phyloP scores from a whole-genome alignment of 1,284 basidiomycete genomes.

The Papiliotrema fonsecae region DNA sequence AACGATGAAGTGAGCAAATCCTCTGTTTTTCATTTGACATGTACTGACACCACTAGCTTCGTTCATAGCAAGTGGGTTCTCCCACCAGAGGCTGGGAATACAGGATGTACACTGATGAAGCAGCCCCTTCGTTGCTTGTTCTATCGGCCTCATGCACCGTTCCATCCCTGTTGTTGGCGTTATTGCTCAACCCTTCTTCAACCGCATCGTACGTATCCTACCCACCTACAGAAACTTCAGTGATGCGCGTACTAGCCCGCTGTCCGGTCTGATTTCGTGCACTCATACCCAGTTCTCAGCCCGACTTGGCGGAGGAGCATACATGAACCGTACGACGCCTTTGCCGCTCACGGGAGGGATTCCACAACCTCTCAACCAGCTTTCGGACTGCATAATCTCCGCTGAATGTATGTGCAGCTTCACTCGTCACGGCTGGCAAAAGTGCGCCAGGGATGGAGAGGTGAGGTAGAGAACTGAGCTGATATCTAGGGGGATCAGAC shows the following conservation, averaged over 20 bases:
- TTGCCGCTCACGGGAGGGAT: constrained; percentile 69
- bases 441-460: no score
- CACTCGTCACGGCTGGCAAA: no score
- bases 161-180: constrained; percentile 77
- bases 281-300: constrained; percentile 62
- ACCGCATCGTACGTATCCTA: constrained; percentile 62
- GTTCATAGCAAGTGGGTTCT: constrained; percentile 41
- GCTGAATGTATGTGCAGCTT: constrained; percentile 59
- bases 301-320: constrained; percentile 71
- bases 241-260: no score
- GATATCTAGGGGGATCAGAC: constrained; percentile 68
- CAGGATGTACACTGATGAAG: not conserved
- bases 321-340: constrained; percentile 57
- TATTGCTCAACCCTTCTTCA: constrained; percentile 83
- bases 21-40: not conserved
- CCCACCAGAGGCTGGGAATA: no score
- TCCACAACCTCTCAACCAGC: constrained; percentile 65
- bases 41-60: constrained; percentile 26
- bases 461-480: no score
- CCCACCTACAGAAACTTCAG: no score
- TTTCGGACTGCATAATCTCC: constrained; percentile 75
- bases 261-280: not conserved
- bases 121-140: constrained; percentile 50
- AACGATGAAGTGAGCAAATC: constrained; percentile 40
- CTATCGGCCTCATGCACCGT: constrained; percentile 79